phyloP scores from a whole-genome alignment of 805 yeast species.

The Saturnispora saitoi region DNA sequence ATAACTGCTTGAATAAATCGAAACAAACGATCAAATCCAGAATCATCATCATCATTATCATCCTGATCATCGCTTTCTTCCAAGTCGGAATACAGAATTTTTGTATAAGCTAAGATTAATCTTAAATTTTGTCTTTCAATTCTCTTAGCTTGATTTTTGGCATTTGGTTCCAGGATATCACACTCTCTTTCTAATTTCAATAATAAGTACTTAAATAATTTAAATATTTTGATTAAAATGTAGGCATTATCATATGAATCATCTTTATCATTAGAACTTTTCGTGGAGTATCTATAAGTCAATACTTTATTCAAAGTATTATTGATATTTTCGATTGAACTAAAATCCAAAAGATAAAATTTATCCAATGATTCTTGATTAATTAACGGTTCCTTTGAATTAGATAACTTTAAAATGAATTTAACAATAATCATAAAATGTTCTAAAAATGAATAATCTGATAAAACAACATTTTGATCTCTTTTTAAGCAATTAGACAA shows the following conservation, averaged over 20 bases:
- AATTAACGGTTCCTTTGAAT: conserved; percentile 23
- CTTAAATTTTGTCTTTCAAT: conserved; percentile 25
- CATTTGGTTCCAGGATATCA: conserved; percentile 18
- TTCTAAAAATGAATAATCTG: conserved; percentile 44
- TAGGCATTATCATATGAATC: conserved; percentile 27
- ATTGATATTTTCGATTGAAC: conserved; percentile 14
- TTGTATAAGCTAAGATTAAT: conserved; percentile 27
- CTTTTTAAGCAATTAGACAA: conserved; percentile 38
- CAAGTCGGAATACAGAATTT: conserved; percentile 23
- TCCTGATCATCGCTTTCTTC: conserved; percentile 9
- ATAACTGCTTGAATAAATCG: conserved; percentile 22
- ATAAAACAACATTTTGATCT: conserved; percentile 41
- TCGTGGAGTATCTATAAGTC: conserved; percentile 14
- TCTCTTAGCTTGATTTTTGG: conserved; percentile 16
- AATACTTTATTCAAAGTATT: conserved; percentile 16
- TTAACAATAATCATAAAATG: conserved; percentile 26
- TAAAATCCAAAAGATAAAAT: conserved; percentile 10
- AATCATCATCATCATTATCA: conserved; percentile 16
- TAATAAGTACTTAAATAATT: conserved; percentile 27
- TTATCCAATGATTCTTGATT: conserved; percentile 18
- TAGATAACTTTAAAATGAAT: conserved; percentile 23
- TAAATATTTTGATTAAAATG: conserved; percentile 34
- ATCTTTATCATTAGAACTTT: conserved; percentile 8
- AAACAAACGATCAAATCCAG: conserved; percentile 27
- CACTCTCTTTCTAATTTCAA: conserved; percentile 23